Evolutionary conservation across 257 asterid genomes (phyloP).

Genomic region (Nicotiana attenuata): DNA sequence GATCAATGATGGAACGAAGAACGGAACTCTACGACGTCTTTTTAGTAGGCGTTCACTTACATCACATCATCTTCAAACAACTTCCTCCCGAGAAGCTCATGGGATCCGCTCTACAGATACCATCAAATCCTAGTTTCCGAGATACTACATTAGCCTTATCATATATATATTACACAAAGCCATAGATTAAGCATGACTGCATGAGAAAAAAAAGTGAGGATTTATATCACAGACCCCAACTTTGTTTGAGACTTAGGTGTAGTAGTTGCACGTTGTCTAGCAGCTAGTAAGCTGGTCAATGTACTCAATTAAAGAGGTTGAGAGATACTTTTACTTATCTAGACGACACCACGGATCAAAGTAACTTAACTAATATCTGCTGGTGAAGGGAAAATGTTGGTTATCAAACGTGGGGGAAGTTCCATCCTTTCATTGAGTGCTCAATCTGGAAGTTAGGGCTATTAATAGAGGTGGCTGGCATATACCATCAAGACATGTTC

Average conservation of each 20-base stretch:
- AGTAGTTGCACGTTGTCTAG: background rate
- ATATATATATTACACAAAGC: too few relatives aligned
- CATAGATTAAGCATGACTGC: background rate
- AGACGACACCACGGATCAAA: background rate
- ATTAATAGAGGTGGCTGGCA: background rate
- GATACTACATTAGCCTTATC: too few relatives aligned
- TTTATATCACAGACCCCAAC: too few relatives aligned
- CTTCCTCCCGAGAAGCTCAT: too few relatives aligned
- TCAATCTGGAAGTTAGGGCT: background rate
- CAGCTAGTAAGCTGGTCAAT: background rate
- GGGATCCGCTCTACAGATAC: too few relatives aligned
- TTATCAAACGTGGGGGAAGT: background rate
- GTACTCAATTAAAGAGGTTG: background rate
- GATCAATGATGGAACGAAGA: too few relatives aligned
- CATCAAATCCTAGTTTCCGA: too few relatives aligned
- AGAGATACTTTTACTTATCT: background rate
- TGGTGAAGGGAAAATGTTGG: background rate
- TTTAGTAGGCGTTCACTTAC: too few relatives aligned
- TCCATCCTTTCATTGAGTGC: slow-evolving; percentile 4
- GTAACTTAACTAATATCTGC: background rate
- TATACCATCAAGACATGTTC: background rate
- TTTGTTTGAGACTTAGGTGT: too few relatives aligned
- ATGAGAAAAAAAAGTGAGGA: background rate
- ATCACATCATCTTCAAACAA: too few relatives aligned
- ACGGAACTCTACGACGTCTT: too few relatives aligned